Conservation (phyloP, 2,329 filamentous ascomycete genomes). For the Penicillium sp. region DNA sequence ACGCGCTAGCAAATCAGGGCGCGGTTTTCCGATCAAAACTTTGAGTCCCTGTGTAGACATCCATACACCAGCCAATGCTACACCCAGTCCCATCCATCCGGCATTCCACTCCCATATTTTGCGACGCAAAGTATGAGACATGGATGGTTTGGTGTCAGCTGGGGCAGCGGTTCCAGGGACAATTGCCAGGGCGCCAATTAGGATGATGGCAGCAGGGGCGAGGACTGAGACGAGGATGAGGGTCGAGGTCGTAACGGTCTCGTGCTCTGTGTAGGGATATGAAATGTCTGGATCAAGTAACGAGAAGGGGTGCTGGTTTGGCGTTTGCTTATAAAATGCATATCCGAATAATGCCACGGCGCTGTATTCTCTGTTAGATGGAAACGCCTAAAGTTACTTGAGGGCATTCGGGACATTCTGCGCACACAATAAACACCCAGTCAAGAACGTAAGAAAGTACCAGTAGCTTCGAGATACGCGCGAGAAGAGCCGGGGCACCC, state of each 20-base stretch:
- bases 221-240: constrained; percentile 64
- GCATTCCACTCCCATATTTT: constrained; percentile 91
- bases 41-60: constrained; percentile 86
- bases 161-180: constrained; percentile 71
- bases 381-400: neutral
- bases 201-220: constrained; percentile 67
- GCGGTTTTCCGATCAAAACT: constrained; percentile 65
- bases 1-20: constrained; percentile 65
- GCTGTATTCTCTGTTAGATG: constrained; percentile 33
- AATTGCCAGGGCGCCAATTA: constrained; percentile 66
- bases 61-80: constrained; percentile 71
- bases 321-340: constrained; percentile 59
- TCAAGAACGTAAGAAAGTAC: constrained; percentile 69
- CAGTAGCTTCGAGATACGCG: constrained; percentile 50
- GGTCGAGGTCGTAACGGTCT: constrained; percentile 69
- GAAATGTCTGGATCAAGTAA: constrained; percentile 75
- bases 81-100: constrained; percentile 77
- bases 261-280: constrained; percentile 68
- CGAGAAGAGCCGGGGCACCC: neutral
- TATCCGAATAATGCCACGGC: constrained; percentile 60
- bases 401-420: neutral
- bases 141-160: constrained; percentile 46
- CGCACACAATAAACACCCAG: constrained; percentile 66
- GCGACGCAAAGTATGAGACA: constrained; percentile 68
- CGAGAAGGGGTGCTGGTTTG: constrained; percentile 70